Conservation (phyloP, 108 stramenopile species). For the Fragilaria crotonensis region DNA sequence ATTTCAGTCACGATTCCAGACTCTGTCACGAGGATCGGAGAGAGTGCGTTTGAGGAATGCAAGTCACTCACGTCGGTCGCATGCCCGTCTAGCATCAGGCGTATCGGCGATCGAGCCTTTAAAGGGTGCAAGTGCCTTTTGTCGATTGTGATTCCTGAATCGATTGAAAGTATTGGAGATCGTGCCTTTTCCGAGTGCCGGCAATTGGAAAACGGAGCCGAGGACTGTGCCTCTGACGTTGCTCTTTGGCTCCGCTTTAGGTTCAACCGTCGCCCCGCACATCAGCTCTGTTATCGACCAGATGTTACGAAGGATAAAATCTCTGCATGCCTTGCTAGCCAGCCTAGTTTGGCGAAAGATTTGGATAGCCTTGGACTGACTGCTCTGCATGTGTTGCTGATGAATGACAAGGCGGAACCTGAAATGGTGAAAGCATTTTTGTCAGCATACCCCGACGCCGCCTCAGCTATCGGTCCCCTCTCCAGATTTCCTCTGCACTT, state of each 20-base stretch:
- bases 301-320: not conserved
- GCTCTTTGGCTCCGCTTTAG: not conserved
- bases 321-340: not conserved
- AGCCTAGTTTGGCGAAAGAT: not conserved
- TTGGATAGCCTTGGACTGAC: conserved; percentile 1
- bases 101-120: not conserved
- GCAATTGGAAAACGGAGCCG: not conserved
- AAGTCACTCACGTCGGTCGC: not conserved
- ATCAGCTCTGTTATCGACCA: not conserved
- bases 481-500: not conserved
- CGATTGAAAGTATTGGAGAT: not conserved
- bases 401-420: not conserved
- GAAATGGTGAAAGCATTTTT: not conserved
- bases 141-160: not conserved
- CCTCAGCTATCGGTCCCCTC: not conserved
- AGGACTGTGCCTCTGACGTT: not conserved
- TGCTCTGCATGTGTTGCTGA: conserved; percentile 1
- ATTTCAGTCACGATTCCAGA: not conserved
- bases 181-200: not conserved
- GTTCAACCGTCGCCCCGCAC: not conserved
- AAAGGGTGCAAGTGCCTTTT: not conserved
- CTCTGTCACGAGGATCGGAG: not conserved
- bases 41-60: not conserved
- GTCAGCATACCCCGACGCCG: not conserved
- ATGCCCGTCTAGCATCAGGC: not conserved